Evolutionary conservation across 1,284 basidiomycete genomes (phyloP), one percentile per base, ranked within the genome.

Genomic region (Boletus semigastroideus): DNA sequence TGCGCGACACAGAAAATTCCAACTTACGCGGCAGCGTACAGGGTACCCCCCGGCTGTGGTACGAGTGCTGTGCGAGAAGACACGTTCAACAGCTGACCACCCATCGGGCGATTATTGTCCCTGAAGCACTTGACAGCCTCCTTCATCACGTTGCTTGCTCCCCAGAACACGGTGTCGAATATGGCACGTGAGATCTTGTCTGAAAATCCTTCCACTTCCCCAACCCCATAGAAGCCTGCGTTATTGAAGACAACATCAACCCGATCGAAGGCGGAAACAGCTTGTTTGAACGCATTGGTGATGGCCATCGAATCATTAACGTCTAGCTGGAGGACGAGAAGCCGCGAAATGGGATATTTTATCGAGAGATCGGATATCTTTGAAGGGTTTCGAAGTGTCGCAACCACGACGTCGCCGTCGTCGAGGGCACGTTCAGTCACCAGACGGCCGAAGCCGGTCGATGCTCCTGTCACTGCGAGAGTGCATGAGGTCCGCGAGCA

Each of bases 241-340:
- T 73, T 73, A 12, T 72, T 72, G 3, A 71, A 22, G n/a, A 71
- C 67, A 3, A 72, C 58, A 25, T 73, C 71, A 9, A 71, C 33
- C 11, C 65, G 56, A 27, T 53, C 46, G 40, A 71, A 73, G 19
- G 50, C 41, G 5, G 56, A 39, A 34, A 58, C 19, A 4, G 69
- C 60, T 37, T 55, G 44, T 2, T 60, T 46, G 47, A 71, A 72
- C 22, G 66, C 64, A 31, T 46, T 19, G 1, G 52, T 38, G 44
- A 72, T 57, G 2, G 57, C 53, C 6, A 40, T 38, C 5, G 61
- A 17, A 7, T 62, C 53, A 2, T 54, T 53, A 25, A 72, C 68
- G 40, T 72, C 68, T 10, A 70, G 45, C 14, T 49, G 59, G 20
- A 68, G 60, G 41, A 64, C 44, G 42, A 69, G 53, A 20, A 67